Evolutionary conservation across 257 asterid genomes (phyloP).

Genomic region (Nicotiana attenuata): DNA sequence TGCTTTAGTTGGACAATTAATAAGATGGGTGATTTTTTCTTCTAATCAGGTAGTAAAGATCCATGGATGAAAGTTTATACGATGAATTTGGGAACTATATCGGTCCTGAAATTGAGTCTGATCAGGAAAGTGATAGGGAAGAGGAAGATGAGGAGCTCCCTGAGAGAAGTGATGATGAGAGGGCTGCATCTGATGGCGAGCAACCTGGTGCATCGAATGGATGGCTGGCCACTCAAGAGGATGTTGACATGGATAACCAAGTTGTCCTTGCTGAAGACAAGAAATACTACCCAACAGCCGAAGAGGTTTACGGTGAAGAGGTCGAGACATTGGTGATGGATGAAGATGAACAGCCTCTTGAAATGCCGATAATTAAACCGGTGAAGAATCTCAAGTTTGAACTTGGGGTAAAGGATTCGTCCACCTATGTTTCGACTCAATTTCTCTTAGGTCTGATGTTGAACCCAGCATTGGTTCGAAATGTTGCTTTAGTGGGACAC

Average conservation of each 20-base stretch:
- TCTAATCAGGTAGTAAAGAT: conserved; percentile 3
- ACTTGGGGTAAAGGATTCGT: conserved; percentile 86
- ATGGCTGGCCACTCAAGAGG: conserved; percentile 65
- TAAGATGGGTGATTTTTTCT: background rate
- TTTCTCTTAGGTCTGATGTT: conserved; percentile 95
- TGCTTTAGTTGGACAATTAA: background rate
- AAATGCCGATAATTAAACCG: conserved; percentile 76
- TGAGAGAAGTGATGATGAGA: conserved; percentile 63
- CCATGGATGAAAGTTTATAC: conserved; percentile 89
- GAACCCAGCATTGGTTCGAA: conserved; percentile 71
- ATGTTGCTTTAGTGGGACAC: conserved; percentile 91
- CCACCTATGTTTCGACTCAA: conserved; percentile 84
- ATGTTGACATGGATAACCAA: conserved; percentile 89
- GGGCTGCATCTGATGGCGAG: conserved; percentile 59
- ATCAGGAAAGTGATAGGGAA: conserved; percentile 77
- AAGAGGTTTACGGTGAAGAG: conserved; percentile 96
- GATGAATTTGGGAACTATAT: conserved; percentile 96
- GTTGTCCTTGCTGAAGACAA: conserved; percentile 93
- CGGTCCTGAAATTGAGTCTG: conserved; percentile 96
- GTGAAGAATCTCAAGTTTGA: conserved; percentile 90
- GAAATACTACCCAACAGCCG: conserved; percentile 93
- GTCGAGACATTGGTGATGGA: conserved; percentile 96
- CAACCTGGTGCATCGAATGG: conserved; percentile 77
- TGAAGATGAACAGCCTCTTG: conserved; percentile 93
- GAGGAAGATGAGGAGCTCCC: conserved; percentile 84